These are phyloP conservation scores for Kregervanrija delftensis DNA, from an alignment of 805 yeast genomes.

Conservation along the genomic window DNA sequence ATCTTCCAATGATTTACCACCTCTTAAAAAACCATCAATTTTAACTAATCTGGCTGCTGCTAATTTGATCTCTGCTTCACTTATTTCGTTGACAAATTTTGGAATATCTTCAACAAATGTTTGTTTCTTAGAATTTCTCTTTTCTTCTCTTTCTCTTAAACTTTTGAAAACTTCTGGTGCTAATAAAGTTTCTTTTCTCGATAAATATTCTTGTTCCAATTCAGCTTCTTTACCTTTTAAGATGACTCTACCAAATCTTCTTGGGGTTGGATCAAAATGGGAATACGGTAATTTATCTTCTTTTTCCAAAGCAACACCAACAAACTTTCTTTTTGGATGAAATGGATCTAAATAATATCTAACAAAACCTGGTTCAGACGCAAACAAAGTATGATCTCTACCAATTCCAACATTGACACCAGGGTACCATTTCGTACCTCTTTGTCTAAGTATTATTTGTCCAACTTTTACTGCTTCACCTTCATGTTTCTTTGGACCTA, in stretches of 20 bases:
- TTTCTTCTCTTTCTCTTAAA: slow-evolving; percentile 33
- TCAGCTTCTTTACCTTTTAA: slow-evolving; percentile 47
- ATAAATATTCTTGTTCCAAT: slow-evolving; percentile 53
- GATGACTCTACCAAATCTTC: slow-evolving; percentile 72
- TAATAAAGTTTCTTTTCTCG: slow-evolving; percentile 59
- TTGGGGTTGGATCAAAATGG: slow-evolving; percentile 80
- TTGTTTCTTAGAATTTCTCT: slow-evolving; percentile 27
- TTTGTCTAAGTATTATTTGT: slow-evolving; percentile 83
- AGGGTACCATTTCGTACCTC: slow-evolving; percentile 92
- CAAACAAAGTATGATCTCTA: slow-evolving; percentile 86
- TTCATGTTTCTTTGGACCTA: slow-evolving; percentile 86
- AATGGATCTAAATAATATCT: slow-evolving; percentile 91
- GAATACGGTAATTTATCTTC: slow-evolving; percentile 72
- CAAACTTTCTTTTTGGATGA: slow-evolving; percentile 86
- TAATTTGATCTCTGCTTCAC: slow-evolving; percentile 24
- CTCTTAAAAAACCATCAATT: slow-evolving; percentile 47
- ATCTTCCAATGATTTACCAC: slow-evolving; percentile 51
- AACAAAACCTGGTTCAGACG: slow-evolving; percentile 89
- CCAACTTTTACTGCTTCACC: slow-evolving; percentile 74
- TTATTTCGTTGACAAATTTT: slow-evolving; percentile 14
- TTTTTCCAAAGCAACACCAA: slow-evolving; percentile 73
- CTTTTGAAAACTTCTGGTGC: slow-evolving; percentile 43
- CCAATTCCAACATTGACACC: slow-evolving; percentile 91
- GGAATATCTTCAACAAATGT: slow-evolving; percentile 28
- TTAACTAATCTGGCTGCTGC: slow-evolving; percentile 49